phyloP scores from a whole-genome alignment of 2,329 filamentous ascomycete genomes.

The Microthyrium microscopicum region DNA sequence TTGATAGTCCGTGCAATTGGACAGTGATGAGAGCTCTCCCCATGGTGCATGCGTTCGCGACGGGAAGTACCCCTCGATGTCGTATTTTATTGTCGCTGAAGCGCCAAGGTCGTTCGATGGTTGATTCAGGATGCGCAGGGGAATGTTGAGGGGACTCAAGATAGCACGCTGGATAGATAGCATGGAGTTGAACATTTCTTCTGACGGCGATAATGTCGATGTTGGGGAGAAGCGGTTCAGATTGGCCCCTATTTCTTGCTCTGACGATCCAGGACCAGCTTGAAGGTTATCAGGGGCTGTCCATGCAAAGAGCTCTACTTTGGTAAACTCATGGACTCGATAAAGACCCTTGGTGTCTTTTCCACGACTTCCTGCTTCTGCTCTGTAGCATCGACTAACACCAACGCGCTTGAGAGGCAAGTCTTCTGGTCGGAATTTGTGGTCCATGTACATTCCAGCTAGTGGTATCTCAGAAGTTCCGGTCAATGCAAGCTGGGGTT shows the following conservation, averaged over 20 bases:
- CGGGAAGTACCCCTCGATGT: constrained; percentile 91
- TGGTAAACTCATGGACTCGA: constrained; percentile 95
- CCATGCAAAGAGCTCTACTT: constrained; percentile 97
- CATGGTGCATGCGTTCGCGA: constrained; percentile 58
- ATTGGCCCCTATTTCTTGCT: background rate
- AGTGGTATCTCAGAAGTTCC: constrained; percentile 92
- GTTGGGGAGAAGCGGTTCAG: constrained; percentile 10
- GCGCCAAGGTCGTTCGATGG: constrained; percentile 77
- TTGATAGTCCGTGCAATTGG: constrained; percentile 92
- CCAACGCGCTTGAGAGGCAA: constrained; percentile 70
- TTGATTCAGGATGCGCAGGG: constrained; percentile 87
- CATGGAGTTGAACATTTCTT: constrained; percentile 65
- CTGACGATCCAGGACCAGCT: background rate
- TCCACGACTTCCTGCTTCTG: constrained; percentile 81
- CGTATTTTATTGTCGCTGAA: constrained; percentile 68
- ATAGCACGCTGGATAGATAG: constrained; percentile 76
- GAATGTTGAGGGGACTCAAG: constrained; percentile 56
- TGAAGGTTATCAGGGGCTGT: constrained; percentile 38
- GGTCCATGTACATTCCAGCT: constrained; percentile 72
- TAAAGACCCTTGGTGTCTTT: constrained; percentile 89
- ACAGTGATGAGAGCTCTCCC: constrained; percentile 85
- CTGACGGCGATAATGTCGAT: constrained; percentile 24
- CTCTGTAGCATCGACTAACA: constrained; percentile 82
- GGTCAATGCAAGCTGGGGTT: constrained; percentile 57
- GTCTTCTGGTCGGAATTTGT: constrained; percentile 44